A percentile compares a stretch with the other conserved stretches of the same genome.
phyloP scores from a whole-genome alignment of 176 grass and related monocot species.

The Hordeum vulgare region DNA sequence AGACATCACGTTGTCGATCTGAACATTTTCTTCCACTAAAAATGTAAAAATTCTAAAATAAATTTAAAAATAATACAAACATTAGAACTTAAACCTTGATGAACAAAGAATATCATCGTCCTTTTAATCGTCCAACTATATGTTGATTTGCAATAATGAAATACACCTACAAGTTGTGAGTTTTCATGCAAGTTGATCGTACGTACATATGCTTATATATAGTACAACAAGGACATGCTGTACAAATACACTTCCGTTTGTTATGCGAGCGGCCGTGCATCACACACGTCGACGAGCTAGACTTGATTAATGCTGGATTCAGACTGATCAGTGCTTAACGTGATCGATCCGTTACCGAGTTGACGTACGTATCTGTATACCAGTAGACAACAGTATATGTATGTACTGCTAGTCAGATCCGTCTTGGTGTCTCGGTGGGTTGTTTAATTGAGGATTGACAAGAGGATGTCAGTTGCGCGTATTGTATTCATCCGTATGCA shows the following conservation, averaged over 20 bases:
- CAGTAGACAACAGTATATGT: no score
- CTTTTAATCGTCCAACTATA: no score
- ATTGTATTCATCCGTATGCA: background rate
- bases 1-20: no score
- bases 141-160: no score
- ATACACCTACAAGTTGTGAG: background rate
- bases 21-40: no score
- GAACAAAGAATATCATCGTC: no score
- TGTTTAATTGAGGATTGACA: background rate
- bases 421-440: background rate
- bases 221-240: background rate
- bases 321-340: background rate
- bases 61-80: no score
- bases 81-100: no score
- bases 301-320: background rate
- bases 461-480: background rate
- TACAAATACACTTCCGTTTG: background rate
- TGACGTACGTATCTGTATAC: no score
- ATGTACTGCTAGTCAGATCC: background rate
- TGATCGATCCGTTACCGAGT: background rate
- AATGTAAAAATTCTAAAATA: no score
- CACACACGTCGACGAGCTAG: background rate
- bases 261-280: background rate
- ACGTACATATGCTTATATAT: no score
- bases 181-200: background rate